Evolutionary conservation across 73 alveolate genomes (phyloP).

Genomic region (Paramecium sonneborni): DNA sequence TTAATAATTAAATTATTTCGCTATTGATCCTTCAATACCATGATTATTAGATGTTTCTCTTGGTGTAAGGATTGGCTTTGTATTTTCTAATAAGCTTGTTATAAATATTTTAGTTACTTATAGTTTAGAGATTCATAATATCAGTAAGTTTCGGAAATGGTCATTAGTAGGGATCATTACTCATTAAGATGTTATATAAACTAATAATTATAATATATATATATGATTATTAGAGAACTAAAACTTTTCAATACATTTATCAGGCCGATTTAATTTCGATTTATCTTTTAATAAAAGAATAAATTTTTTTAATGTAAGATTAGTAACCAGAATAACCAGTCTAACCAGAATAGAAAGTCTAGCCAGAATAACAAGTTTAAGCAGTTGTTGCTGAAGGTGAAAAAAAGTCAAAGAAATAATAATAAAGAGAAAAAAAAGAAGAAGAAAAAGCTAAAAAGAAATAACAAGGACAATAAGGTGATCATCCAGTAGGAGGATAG

Average conservation of each 20-base stretch:
- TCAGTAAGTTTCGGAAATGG: slow-evolving; percentile 72
- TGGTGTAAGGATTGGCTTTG: not conserved
- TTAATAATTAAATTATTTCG: slow-evolving; percentile 37
- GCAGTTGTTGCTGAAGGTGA: not conserved
- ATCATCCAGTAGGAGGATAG: not conserved
- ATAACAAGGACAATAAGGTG: not conserved
- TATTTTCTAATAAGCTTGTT: not conserved
- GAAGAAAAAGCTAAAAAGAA: not conserved
- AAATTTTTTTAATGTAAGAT: not conserved
- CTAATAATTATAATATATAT: not conserved
- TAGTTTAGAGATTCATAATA: slow-evolving; percentile 60
- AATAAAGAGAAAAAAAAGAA: not conserved
- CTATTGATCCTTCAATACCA: slow-evolving; percentile 65
- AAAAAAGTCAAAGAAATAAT: slow-evolving; percentile 42
- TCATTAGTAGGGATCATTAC: slow-evolving; percentile 69
- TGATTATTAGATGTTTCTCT: not conserved
- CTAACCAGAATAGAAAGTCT: not conserved
- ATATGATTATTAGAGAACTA: not conserved
- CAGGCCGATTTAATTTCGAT: not conserved
- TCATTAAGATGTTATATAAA: not conserved
- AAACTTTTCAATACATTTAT: not conserved
- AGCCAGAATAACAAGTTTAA: not conserved
- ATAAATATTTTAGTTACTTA: not conserved
- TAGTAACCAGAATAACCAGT: too few relatives aligned
- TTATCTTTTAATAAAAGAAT: slow-evolving; percentile 12